A percentile compares a stretch with the other conserved stretches of the same genome.
These are phyloP conservation scores for Colletotrichum musae DNA, from an alignment of 2,329 filamentous ascomycete genomes.

Conservation along the genomic window DNA sequence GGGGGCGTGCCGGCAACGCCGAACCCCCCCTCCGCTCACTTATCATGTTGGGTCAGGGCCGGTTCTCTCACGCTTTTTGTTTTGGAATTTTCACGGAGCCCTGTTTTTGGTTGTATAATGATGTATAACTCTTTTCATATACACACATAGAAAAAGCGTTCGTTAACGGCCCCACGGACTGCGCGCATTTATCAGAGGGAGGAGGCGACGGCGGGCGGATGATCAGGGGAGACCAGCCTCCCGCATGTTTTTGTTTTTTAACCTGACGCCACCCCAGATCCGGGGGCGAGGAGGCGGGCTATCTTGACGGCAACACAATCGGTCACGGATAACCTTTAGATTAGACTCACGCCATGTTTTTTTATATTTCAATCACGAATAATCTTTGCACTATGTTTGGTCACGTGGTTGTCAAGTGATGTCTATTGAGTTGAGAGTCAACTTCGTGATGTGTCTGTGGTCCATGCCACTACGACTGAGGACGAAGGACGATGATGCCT, in stretches of 20 bases:
- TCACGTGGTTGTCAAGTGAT: no score
- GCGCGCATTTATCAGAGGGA: conserved; percentile 17
- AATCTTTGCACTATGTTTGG: background rate
- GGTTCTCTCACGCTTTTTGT: conserved; percentile 28
- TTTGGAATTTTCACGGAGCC: conserved; percentile 32
- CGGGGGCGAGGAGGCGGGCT: conserved; percentile 11
- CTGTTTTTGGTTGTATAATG: conserved; percentile 40
- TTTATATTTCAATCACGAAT: conserved; percentile 21
- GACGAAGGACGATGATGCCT: no score
- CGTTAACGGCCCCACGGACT: conserved; percentile 32
- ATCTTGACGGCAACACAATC: conserved; percentile 22
- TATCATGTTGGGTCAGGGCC: conserved; percentile 37
- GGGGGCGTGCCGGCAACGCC: no score
- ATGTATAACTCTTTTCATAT: conserved; percentile 32
- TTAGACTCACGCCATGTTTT: conserved; percentile 23
- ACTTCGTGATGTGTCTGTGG: no score
- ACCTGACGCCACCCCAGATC: background rate
- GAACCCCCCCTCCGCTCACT: conserved; percentile 12
- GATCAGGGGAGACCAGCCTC: background rate
- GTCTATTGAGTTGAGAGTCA: no score
- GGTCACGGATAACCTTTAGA: conserved; percentile 28
- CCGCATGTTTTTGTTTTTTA: conserved; percentile 1
- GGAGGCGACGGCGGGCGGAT: background rate
- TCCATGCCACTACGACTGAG: no score
- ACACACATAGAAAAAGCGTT: conserved; percentile 32